phyloP scores from a whole-genome alignment of 225 moss, liverwort and hornwort species.

The Physcomitrium patens region DNA sequence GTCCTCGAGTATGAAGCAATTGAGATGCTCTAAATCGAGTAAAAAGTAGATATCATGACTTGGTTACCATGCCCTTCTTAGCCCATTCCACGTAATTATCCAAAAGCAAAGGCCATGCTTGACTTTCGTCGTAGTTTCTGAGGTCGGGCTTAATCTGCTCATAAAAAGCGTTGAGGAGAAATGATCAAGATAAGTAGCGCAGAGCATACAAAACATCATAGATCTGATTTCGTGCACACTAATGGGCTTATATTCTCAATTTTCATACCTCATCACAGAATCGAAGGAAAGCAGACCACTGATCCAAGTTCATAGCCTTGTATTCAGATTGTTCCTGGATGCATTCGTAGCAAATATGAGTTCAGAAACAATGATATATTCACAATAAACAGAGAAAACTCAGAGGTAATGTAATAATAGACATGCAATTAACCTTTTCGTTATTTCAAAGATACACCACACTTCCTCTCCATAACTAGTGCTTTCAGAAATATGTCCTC shows the following conservation, averaged over 20 bases:
- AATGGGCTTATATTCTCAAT: not conserved
- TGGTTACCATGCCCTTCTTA: conserved; percentile 58
- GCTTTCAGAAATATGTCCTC: not conserved
- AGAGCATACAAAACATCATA: not conserved
- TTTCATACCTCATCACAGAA: conserved; percentile 88
- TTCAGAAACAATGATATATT: not conserved
- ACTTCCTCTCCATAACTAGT: not conserved
- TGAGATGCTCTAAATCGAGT: conserved; percentile 30
- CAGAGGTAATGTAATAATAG: not conserved
- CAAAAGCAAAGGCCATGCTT: conserved; percentile 96
- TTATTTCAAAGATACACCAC: not conserved
- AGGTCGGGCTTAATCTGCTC: conserved; percentile 84
- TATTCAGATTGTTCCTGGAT: conserved; percentile 93
- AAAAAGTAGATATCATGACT: conserved; percentile 45
- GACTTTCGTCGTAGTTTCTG: conserved; percentile 93
- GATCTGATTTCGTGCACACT: not conserved
- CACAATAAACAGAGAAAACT: not conserved
- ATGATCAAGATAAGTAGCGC: conserved; percentile 5
- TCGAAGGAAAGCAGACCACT: conserved; percentile 97
- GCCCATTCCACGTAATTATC: conserved; percentile 99
- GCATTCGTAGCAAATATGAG: conserved; percentile 27
- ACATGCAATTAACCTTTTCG: not conserved
- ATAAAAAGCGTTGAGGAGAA: not conserved
- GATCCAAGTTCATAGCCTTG: conserved; percentile 97
- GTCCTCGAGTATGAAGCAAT: conserved; percentile 29